phyloP scores from a whole-genome alignment of 1,139 yeast species.

The Geotrichum carabidarum region DNA sequence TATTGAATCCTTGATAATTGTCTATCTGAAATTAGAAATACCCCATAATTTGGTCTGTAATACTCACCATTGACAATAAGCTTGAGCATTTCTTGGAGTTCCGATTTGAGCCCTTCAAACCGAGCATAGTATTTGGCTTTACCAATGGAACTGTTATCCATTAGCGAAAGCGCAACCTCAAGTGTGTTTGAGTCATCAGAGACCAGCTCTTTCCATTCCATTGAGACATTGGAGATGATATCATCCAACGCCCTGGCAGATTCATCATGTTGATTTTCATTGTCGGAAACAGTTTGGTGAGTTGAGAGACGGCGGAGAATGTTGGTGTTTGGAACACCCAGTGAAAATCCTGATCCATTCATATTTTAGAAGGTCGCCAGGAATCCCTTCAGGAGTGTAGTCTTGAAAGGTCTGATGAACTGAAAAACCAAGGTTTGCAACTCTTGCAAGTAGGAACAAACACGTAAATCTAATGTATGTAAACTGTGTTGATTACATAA shows the following conservation, averaged over 20 bases:
- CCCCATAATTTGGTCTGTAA: background rate
- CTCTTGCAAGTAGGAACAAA: background rate
- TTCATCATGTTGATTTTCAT: background rate
- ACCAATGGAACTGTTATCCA: slow-evolving; percentile 86
- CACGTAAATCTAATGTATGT: background rate
- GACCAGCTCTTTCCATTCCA: slow-evolving; percentile 38
- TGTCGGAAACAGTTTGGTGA: slow-evolving; percentile 1
- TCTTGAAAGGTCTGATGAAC: background rate
- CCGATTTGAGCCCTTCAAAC: slow-evolving; percentile 55
- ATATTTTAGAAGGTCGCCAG: background rate
- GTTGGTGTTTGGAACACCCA: slow-evolving; percentile 11
- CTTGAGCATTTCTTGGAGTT: slow-evolving; percentile 53
- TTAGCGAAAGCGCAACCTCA: slow-evolving; percentile 71
- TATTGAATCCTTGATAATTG: slow-evolving; percentile 80
- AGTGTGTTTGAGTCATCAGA: slow-evolving; percentile 63
- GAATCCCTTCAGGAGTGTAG: background rate
- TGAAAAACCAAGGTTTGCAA: background rate
- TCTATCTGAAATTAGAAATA: slow-evolving; percentile 14
- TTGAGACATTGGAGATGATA: slow-evolving; percentile 14
- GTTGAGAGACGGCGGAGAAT: slow-evolving; percentile 18
- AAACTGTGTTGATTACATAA: background rate
- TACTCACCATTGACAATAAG: slow-evolving; percentile 57
- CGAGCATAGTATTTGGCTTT: slow-evolving; percentile 61
- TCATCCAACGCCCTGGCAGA: slow-evolving; percentile 14
- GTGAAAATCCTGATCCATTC: slow-evolving; percentile 12